phyloP scores from a whole-genome alignment of 805 yeast species.

The Barnettozyma sp. region DNA sequence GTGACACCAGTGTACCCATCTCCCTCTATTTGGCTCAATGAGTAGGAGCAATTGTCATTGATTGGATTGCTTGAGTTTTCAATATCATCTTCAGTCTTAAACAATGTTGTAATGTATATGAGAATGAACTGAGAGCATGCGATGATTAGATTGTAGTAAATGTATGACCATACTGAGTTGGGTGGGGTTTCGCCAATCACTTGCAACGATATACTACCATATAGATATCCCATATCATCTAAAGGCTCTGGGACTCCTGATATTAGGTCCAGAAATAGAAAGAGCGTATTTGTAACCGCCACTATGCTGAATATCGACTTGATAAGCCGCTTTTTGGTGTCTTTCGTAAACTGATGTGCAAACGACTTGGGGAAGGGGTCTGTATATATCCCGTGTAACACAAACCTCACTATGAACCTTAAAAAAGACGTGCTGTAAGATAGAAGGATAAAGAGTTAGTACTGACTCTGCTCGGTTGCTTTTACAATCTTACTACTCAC shows the following conservation, averaged over 20 bases:
- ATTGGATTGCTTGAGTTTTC: constrained; percentile 25
- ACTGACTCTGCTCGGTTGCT: constrained; percentile 2
- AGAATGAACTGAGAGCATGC: constrained; percentile 26
- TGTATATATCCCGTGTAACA: constrained; percentile 32
- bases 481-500: constrained; percentile 10
- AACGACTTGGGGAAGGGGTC: constrained; percentile 36
- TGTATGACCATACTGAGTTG: constrained; percentile 18
- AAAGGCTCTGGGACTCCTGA: constrained; percentile 23
- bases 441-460: constrained; percentile 4
- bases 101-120: constrained; percentile 26
- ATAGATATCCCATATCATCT: constrained; percentile 18
- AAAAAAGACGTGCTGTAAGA: constrained; percentile 18
- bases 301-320: constrained; percentile 26
- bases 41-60: constrained; percentile 19
- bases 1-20: constrained; percentile 44
- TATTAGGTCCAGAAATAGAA: constrained; percentile 31
- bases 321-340: constrained; percentile 23
- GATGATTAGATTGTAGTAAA: constrained; percentile 29
- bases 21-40: constrained; percentile 20
- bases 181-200: constrained; percentile 41
- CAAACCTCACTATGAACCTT: constrained; percentile 27
- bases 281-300: constrained; percentile 20
- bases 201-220: constrained; percentile 37
- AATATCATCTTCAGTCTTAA: constrained; percentile 25
- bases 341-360: constrained; percentile 20